Conservation (phyloP, 345 rosid genomes). For the Eucalyptus tenuipes region DNA sequence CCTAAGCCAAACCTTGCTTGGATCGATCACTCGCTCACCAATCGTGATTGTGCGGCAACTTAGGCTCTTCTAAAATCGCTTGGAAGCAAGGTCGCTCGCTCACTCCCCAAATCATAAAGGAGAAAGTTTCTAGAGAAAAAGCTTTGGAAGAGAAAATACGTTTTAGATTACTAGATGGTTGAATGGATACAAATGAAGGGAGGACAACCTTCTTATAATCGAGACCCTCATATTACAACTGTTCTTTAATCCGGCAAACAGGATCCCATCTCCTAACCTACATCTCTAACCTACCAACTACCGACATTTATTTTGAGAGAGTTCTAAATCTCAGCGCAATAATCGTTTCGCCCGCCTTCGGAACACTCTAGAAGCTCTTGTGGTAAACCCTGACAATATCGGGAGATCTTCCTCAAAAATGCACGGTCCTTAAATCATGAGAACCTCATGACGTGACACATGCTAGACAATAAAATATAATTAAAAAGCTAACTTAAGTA, state of each 20-base stretch:
- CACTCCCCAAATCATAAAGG: fast-evolving
- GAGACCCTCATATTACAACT: no score
- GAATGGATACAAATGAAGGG: fast-evolving
- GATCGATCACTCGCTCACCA: no score
- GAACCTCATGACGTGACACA: no score
- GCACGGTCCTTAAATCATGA: fast-evolving
- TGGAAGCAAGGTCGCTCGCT: fast-evolving
- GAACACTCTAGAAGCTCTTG: no score
- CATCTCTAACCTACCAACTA: no score
- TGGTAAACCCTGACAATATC: fast-evolving
- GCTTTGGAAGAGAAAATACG: no score
- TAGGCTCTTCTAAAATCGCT: no score
- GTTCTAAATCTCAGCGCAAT: fast-evolving
- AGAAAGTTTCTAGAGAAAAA: no score
- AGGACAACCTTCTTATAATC: no score
- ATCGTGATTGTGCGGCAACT: fast-evolving
- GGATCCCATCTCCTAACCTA: no score
- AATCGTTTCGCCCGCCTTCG: fast-evolving
- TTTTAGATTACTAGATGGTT: fast-evolving
- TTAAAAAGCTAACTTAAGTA: background rate
- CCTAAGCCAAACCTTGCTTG: fast-evolving
- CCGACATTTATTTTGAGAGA: no score
- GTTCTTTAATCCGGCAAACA: no score
- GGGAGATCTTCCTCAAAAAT: fast-evolving
- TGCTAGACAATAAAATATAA: background rate